Conservation (phyloP, 768 basidiomycete species). For the Hebeloma cylindrosporum region DNA sequence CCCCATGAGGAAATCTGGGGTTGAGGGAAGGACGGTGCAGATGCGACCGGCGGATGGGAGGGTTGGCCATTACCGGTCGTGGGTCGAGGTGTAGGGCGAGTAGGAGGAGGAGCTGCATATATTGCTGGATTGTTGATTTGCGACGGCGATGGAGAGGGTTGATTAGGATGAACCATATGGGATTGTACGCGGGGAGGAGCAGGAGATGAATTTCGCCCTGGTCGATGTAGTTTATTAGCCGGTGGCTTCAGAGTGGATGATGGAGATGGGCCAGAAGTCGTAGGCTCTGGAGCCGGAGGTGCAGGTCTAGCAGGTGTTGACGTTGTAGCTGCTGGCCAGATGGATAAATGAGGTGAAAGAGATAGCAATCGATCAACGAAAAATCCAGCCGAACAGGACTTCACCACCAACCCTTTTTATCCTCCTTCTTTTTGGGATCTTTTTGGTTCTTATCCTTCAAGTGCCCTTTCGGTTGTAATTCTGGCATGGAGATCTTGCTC, state of each 20-base stretch:
- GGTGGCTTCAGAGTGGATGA: conserved; percentile 12
- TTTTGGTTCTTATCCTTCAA: conserved; percentile 28
- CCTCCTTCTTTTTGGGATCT: conserved; percentile 40
- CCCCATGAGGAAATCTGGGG: conserved; percentile 12
- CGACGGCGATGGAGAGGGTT: conserved; percentile 42
- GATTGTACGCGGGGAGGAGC: conserved; percentile 27
- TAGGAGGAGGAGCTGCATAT: conserved; percentile 37
- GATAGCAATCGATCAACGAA: conserved; percentile 16
- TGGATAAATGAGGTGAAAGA: not conserved
- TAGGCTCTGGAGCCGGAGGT: conserved; percentile 7
- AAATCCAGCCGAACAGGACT: conserved; percentile 8
- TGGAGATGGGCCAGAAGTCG: conserved; percentile 5
- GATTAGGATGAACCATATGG: conserved; percentile 35
- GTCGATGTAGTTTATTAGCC: conserved; percentile 21
- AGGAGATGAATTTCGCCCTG: conserved; percentile 14
- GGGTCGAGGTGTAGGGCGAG: conserved; percentile 13
- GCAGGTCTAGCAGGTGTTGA: conserved; percentile 14
- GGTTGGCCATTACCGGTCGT: conserved; percentile 10
- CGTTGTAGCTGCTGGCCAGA: conserved; percentile 9
- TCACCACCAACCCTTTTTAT: conserved; percentile 42
- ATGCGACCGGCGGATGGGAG: not conserved
- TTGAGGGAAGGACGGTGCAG: conserved; percentile 19
- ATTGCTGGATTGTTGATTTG: conserved; percentile 41
- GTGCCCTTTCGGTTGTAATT: conserved; percentile 59
- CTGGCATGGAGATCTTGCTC: conserved; percentile 87